Conservation (phyloP, 768 basidiomycete species). For the Lactarius trivialis region DNA sequence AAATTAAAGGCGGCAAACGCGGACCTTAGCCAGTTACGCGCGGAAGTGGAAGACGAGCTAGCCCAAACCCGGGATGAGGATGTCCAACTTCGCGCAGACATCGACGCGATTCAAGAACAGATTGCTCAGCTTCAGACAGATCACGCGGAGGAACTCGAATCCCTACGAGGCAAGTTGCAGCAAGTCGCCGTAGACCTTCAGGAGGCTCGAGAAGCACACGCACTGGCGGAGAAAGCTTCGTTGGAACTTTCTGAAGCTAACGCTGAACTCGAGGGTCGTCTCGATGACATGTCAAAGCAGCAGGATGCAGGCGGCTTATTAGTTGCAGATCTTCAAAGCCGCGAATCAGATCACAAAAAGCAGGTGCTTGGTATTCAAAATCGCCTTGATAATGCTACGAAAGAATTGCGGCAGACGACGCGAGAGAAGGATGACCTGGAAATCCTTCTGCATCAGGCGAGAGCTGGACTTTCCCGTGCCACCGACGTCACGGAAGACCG, state of each 20-base stretch:
- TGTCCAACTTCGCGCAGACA: slow-evolving; percentile 9
- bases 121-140: slow-evolving; percentile 12
- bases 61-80: slow-evolving; percentile 20
- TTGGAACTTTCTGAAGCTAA: slow-evolving; percentile 17
- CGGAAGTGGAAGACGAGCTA: slow-evolving; percentile 23
- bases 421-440: slow-evolving; percentile 14
- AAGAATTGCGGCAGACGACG: slow-evolving; percentile 8
- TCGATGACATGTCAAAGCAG: slow-evolving; percentile 4
- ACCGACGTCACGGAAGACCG: slow-evolving; percentile 1
- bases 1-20: slow-evolving; percentile 18
- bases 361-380: slow-evolving; percentile 9
- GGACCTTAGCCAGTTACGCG: slow-evolving; percentile 13
- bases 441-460: slow-evolving; percentile 2
- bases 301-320: slow-evolving; percentile 4
- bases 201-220: slow-evolving; percentile 17
- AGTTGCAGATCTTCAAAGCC: slow-evolving; percentile 4
- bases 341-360: neutral
- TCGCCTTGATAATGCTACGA: slow-evolving; percentile 3
- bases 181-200: slow-evolving; percentile 22
- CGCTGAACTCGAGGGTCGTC: slow-evolving; percentile 17
- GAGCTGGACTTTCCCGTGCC: slow-evolving; percentile 1
- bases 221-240: slow-evolving; percentile 31
- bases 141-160: slow-evolving; percentile 23
- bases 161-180: slow-evolving; percentile 23
- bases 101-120: slow-evolving; percentile 5